Evolutionary conservation across 2,329 filamentous ascomycete species (phyloP).

Genomic region (Colletotrichum phormii): DNA sequence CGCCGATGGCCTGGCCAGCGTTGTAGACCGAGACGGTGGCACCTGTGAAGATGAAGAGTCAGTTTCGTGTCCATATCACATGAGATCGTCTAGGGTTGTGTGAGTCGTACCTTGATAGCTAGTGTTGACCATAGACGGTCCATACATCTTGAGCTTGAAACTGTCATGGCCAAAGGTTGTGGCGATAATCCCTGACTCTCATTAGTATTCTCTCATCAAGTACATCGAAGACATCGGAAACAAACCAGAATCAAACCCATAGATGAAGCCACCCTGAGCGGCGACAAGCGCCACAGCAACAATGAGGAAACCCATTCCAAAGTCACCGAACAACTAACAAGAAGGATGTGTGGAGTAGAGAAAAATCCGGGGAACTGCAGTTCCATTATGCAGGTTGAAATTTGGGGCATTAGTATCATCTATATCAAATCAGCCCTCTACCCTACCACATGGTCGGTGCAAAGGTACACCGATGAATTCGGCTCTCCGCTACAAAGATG

Average conservation of each 20-base stretch:
- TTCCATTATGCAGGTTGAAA: background rate
- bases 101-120: background rate
- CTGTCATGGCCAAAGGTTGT: conserved; percentile 34
- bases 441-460: background rate
- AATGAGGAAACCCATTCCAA: background rate
- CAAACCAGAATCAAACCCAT: background rate
- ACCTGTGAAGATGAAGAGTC: background rate
- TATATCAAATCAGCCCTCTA: background rate
- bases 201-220: background rate
- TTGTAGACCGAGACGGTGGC: conserved; percentile 36
- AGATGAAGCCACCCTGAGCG: background rate
- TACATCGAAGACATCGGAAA: background rate
- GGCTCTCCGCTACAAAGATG: background rate
- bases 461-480: background rate
- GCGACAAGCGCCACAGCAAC: background rate
- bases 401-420: background rate
- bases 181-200: conserved; percentile 20
- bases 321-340: background rate
- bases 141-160: conserved; percentile 37
- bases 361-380: background rate
- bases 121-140: conserved; percentile 10
- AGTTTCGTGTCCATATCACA: background rate
- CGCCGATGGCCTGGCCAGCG: conserved; percentile 28
- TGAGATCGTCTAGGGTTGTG: background rate
- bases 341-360: background rate